These are phyloP conservation scores for Alternaria dauci DNA, from an alignment of 2,329 filamentous ascomycete genomes.

Conservation along the genomic window DNA sequence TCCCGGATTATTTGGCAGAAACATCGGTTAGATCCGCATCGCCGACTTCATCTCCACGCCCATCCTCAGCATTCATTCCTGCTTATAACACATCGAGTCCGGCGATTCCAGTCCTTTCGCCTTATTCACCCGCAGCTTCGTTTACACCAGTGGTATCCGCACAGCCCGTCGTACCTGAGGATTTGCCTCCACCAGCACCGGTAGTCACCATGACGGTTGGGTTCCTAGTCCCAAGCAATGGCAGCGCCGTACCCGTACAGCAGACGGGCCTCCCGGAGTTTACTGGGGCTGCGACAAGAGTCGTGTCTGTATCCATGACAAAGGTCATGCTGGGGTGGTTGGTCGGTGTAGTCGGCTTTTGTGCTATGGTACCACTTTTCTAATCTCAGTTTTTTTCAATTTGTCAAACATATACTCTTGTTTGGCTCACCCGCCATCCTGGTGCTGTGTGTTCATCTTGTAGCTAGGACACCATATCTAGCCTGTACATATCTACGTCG, in stretches of 20 bases:
- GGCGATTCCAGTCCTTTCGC: neutral
- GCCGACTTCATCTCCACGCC: neutral
- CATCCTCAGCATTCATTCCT: neutral
- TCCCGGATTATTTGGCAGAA: neutral
- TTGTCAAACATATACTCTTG: neutral
- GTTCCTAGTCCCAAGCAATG: conserved; percentile 11
- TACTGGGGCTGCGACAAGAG: neutral
- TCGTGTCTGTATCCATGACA: neutral
- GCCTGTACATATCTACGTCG: too few species aligned
- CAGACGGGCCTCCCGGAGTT: conserved; percentile 5
- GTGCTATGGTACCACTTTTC: neutral
- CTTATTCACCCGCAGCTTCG: neutral
- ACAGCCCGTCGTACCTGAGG: neutral
- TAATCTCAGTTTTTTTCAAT: neutral
- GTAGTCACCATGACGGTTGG: conserved; percentile 11
- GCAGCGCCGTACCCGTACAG: neutral
- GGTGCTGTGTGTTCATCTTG: neutral
- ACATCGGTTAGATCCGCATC: neutral
- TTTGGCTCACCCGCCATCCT: neutral
- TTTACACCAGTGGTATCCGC: neutral
- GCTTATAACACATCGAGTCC: neutral
- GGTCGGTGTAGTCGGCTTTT: neutral
- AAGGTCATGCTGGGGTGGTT: neutral
- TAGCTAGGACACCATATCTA: neutral
- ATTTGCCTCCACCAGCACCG: conserved; percentile 4